Conservation (phyloP, 2,329 filamentous ascomycete species). For the Mariannaea elegans region DNA sequence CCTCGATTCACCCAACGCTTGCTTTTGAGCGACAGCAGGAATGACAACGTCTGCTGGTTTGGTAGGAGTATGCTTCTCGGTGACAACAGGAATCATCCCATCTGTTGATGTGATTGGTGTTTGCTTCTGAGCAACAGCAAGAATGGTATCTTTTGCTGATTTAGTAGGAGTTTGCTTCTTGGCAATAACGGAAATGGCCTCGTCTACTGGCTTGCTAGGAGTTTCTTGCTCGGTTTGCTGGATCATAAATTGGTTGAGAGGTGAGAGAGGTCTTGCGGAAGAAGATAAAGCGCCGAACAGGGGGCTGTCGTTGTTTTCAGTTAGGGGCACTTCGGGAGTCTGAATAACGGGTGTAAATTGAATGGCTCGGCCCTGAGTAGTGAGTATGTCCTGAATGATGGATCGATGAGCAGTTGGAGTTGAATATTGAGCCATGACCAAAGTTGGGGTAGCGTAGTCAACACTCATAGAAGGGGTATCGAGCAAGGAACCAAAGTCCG, state of each 20-base stretch:
- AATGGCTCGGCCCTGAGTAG: not conserved
- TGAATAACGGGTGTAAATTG: not conserved
- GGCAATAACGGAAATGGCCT: not conserved
- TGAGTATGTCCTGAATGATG: not conserved
- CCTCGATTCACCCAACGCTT: not conserved
- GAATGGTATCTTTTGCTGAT: not conserved
- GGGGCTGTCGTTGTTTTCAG: not conserved
- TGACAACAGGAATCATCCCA: not conserved
- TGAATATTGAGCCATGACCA: not conserved
- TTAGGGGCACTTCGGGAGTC: slow-evolving; percentile 2
- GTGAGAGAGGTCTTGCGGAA: slow-evolving; percentile 10
- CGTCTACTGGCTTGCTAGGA: not conserved
- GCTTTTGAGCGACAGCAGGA: not conserved
- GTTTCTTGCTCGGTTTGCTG: not conserved
- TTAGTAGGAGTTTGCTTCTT: not conserved
- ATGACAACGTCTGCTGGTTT: not conserved
- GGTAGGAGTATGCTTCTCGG: not conserved
- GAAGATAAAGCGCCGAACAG: slow-evolving; percentile 1
- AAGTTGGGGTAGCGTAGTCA: slow-evolving; percentile 1
- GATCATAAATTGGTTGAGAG: not conserved
- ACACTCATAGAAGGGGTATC: not conserved
- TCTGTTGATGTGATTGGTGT: not conserved
- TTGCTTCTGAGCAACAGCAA: not conserved
- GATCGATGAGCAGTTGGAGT: not conserved
- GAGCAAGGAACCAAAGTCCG: not conserved